Conservation (phyloP, 495 filamentous ascomycete genomes). For the Lasiosphaeria ovina region DNA sequence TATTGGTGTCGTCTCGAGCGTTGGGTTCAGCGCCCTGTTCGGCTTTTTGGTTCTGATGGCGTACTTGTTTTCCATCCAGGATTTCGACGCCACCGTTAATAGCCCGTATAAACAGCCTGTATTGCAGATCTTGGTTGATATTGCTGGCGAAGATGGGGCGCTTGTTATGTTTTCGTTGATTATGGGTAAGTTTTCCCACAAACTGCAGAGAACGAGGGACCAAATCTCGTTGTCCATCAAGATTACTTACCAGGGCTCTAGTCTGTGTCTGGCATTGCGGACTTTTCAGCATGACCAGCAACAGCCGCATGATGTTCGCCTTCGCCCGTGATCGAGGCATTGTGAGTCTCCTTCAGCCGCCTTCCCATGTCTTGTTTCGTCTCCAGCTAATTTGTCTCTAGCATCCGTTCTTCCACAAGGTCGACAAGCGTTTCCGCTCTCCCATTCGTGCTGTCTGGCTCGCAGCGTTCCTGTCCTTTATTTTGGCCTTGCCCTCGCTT, state of each 20-base stretch:
- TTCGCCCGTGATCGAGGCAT: conserved; percentile 56
- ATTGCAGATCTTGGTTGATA: conserved; percentile 56
- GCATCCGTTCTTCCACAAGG: conserved; percentile 54
- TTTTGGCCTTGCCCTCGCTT: conserved; percentile 59
- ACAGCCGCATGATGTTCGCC: conserved; percentile 65
- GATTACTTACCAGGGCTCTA: conserved; percentile 13
- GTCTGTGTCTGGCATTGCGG: conserved; percentile 62
- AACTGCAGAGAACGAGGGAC: not conserved
- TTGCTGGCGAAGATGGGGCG: conserved; percentile 55
- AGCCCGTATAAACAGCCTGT: conserved; percentile 51
- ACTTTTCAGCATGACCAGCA: conserved; percentile 57
- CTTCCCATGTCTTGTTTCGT: not conserved
- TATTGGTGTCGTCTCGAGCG: conserved; percentile 58
- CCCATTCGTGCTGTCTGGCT: conserved; percentile 61
- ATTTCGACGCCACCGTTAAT: conserved; percentile 47
- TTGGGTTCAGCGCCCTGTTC: conserved; percentile 57
- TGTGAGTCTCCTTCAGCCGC: conserved; percentile 22
- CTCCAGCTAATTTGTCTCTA: conserved; percentile 3
- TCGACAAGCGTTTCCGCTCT: conserved; percentile 51
- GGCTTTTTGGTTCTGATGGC: conserved; percentile 62
- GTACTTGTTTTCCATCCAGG: conserved; percentile 59
- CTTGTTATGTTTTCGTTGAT: conserved; percentile 56
- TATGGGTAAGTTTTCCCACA: conserved; percentile 34
- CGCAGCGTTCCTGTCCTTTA: conserved; percentile 57
- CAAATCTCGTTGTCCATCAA: not conserved